Evolutionary conservation across 2,329 filamentous ascomycete genomes (phyloP).

Genomic region (Cercospora zeina): DNA sequence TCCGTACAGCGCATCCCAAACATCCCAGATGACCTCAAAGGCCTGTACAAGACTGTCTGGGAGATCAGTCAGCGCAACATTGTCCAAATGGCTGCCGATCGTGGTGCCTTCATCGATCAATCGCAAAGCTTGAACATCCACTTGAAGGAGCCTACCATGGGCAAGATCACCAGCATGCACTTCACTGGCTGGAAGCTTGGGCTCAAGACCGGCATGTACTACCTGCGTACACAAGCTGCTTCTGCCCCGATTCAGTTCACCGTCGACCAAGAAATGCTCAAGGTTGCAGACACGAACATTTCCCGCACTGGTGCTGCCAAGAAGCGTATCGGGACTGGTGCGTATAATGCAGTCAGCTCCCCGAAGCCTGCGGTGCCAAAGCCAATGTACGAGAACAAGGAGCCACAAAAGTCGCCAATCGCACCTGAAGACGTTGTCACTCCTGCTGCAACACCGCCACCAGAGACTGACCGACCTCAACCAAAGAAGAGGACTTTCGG

Average conservation of each 20-base stretch:
- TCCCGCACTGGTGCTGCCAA: slow-evolving; percentile 64
- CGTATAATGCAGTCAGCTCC: slow-evolving; percentile 43
- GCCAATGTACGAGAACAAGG: slow-evolving; percentile 64
- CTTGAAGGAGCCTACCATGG: slow-evolving; percentile 99
- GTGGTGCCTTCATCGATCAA: slow-evolving; percentile 98
- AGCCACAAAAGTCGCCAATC: slow-evolving; percentile 45
- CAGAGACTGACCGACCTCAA: slow-evolving; percentile 49
- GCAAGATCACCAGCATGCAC: slow-evolving; percentile 99
- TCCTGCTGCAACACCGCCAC: slow-evolving; percentile 66
- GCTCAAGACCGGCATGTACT: slow-evolving; percentile 99
- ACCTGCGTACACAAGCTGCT: slow-evolving; percentile 95
- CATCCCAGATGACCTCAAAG: slow-evolving; percentile 93
- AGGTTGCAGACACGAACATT: slow-evolving; percentile 78
- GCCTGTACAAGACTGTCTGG: slow-evolving; percentile 99
- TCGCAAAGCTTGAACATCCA: slow-evolving; percentile 99
- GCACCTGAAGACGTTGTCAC: slow-evolving; percentile 66
- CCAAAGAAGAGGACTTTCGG: slow-evolving; percentile 47
- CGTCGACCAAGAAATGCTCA: slow-evolving; percentile 92
- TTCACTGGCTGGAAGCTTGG: slow-evolving; percentile 99
- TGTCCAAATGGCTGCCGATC: slow-evolving; percentile 96
- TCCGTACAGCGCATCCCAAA: slow-evolving; percentile 97
- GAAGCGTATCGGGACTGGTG: slow-evolving; percentile 63
- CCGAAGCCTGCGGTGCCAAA: slow-evolving; percentile 65
- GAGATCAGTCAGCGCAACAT: slow-evolving; percentile 96
- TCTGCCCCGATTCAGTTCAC: slow-evolving; percentile 98